Conservation (phyloP, 306 rosid genomes). For the Purshia tridentata region DNA sequence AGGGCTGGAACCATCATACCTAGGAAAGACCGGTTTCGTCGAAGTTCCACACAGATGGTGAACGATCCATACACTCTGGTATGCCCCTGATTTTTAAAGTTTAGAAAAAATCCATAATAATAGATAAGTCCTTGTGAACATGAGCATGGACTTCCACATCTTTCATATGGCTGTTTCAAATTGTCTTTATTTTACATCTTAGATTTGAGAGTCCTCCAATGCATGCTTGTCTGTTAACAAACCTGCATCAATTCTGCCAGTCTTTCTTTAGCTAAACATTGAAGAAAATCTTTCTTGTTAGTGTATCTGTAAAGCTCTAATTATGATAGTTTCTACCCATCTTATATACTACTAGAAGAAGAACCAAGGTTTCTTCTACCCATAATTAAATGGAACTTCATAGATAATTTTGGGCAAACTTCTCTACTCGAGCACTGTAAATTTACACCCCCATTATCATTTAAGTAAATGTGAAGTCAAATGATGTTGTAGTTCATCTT, state of each 20-base stretch:
- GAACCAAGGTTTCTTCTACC: background rate
- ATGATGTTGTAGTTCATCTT: background rate
- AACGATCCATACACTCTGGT: conserved; percentile 96
- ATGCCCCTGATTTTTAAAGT: conserved; percentile 33
- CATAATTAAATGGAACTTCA: background rate
- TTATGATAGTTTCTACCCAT: background rate
- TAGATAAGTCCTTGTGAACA: background rate
- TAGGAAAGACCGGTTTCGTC: conserved; percentile 87
- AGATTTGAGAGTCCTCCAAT: background rate
- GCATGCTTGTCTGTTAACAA: background rate
- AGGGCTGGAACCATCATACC: conserved; percentile 87
- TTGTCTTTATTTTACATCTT: background rate
- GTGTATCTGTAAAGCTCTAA: background rate
- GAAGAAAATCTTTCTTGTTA: background rate
- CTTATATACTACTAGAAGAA: background rate
- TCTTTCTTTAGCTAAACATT: background rate
- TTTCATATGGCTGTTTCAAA: background rate
- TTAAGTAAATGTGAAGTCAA: background rate
- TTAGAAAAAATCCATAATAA: background rate
- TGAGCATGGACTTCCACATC: background rate
- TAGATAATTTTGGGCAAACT: background rate
- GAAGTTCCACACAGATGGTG: conserved; percentile 91
- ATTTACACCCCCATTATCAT: background rate
- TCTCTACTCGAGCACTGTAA: background rate
- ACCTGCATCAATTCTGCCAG: background rate